Evolutionary conservation across 2,329 filamentous ascomycete species (phyloP).

Genomic region (Cladophialophora carrionii): DNA sequence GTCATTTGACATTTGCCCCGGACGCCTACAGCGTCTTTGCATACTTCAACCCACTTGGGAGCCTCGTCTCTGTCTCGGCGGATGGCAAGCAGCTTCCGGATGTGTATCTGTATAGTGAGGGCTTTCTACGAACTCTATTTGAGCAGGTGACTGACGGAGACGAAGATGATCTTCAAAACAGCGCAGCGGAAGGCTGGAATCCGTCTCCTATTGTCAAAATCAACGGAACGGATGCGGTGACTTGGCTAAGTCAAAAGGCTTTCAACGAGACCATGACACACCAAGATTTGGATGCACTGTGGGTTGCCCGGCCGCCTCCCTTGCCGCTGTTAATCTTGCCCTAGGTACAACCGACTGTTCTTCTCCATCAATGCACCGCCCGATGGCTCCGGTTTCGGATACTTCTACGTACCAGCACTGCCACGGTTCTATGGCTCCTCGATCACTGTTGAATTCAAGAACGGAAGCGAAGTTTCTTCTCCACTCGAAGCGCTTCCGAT

Average conservation of each 20-base stretch:
- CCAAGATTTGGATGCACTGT: constrained; percentile 14
- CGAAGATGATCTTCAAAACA: neutral
- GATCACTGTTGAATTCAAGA: constrained; percentile 12
- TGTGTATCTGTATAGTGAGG: constrained; percentile 50
- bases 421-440: constrained; percentile 8
- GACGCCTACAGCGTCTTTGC: constrained; percentile 21
- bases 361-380: neutral
- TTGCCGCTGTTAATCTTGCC: neutral
- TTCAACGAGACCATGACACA: constrained; percentile 14
- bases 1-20: constrained; percentile 49
- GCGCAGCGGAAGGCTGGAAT: constrained; percentile 1
- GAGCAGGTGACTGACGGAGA: neutral
- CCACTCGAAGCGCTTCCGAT: neutral
- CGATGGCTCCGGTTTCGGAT: neutral
- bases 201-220: constrained; percentile 32
- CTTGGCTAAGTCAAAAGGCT: constrained; percentile 2
- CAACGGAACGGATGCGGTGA: constrained; percentile 8
- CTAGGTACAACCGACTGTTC: constrained; percentile 7
- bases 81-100: constrained; percentile 63
- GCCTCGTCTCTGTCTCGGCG: constrained; percentile 62
- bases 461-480: constrained; percentile 4
- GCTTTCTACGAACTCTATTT: neutral
- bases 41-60: constrained; percentile 58
- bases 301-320: neutral
- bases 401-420: neutral